Conservation (phyloP, 2,329 filamentous ascomycete genomes). For the Hypoxylon sp. region DNA sequence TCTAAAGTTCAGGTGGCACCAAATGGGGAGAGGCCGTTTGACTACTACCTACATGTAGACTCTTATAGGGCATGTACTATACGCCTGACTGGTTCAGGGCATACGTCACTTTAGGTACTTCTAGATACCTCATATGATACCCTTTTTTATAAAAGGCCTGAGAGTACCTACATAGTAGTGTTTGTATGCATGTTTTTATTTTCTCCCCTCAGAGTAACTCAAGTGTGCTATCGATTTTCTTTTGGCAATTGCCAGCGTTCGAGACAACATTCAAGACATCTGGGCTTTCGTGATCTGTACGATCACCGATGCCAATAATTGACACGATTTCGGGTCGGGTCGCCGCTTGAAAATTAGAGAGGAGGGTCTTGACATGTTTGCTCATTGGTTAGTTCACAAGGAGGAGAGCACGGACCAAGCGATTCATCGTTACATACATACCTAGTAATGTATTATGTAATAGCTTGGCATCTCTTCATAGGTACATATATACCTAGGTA, state of each 20-base stretch:
- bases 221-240: too few relatives aligned
- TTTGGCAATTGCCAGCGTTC: too few relatives aligned
- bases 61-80: constrained; percentile 1
- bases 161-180: neutral
- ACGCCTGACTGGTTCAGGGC: neutral
- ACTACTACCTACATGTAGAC: neutral
- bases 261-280: too few relatives aligned
- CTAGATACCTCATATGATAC: neutral
- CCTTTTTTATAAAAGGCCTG: neutral
- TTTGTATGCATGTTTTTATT: neutral
- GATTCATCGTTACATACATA: neutral
- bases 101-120: neutral
- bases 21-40: neutral
- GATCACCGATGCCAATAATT: too few relatives aligned
- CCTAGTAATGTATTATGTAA: too few relatives aligned
- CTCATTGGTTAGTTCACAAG: neutral
- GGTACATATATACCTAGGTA: too few relatives aligned
- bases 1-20: neutral
- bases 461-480: constrained; percentile 31
- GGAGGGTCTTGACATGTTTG: neutral
- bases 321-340: too few relatives aligned
- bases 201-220: too few relatives aligned
- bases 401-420: constrained; percentile 9
- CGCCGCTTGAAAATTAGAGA: neutral
- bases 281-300: too few relatives aligned